A percentile compares a stretch with the other conserved stretches of the same genome.
Conservation (phyloP, 176 grass and related monocot genomes). For the Stipa capillata region DNA sequence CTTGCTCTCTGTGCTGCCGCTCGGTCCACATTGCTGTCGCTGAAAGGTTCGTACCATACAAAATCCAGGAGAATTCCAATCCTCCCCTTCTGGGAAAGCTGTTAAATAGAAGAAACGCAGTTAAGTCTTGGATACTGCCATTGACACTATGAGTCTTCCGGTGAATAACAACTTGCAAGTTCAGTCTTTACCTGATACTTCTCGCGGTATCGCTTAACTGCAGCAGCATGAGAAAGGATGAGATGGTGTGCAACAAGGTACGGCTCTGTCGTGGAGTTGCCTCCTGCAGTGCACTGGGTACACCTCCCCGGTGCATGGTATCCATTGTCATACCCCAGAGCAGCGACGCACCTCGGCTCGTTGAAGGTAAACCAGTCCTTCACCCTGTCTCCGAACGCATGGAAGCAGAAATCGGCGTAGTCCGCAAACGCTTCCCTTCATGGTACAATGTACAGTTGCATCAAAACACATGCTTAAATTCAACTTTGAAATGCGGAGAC, state of each 20-base stretch:
- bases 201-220: slow-evolving; percentile 55
- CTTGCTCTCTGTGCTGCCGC: slow-evolving; percentile 73
- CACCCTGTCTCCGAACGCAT: slow-evolving; percentile 67
- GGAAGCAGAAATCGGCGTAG: slow-evolving; percentile 84
- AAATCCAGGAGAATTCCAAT: slow-evolving; percentile 95
- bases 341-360: slow-evolving; percentile 68
- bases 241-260: slow-evolving; percentile 72
- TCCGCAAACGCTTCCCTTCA: slow-evolving; percentile 61
- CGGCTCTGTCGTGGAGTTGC: slow-evolving; percentile 76
- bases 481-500: background rate
- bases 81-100: slow-evolving; percentile 67
- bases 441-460: background rate
- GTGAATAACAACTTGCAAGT: background rate
- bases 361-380: slow-evolving; percentile 97
- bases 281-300: slow-evolving; percentile 39
- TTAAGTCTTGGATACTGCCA: background rate
- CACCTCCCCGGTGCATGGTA: slow-evolving; percentile 74
- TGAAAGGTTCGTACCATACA: slow-evolving; percentile 79
- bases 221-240: slow-evolving; percentile 80
- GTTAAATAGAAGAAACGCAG: background rate
- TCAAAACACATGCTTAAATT: background rate
- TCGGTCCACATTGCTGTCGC: slow-evolving; percentile 45
- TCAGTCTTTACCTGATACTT: slow-evolving; percentile 63
- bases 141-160: background rate
- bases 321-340: slow-evolving; percentile 82